Evolutionary conservation across 1,284 basidiomycete genomes (phyloP), one percentile per base, ranked within the genome.

Genomic region (Apiotrichum mycotoxinovorans): DNA sequence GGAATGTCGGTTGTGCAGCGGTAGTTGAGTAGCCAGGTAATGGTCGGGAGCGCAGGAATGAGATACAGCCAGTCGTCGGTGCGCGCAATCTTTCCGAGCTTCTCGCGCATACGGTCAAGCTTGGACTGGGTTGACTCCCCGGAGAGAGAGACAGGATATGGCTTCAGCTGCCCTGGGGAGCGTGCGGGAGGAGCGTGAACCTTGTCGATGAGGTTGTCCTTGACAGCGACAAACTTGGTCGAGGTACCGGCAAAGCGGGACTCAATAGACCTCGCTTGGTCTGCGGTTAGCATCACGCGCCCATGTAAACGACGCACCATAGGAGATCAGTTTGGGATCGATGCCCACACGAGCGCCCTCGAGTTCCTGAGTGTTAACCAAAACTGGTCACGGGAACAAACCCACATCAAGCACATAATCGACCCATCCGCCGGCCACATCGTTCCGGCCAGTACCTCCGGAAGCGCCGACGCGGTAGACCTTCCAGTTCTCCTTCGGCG

Each of bases 321-420:
- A 84, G 3, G 90, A 84, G 58, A 95, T 80, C 79, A 95, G 86
- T 27, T 89, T 87, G 11, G 92, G 91, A 75, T 97, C 94, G 54
- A 96, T 83, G 15, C 93, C 93, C 54, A 96, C 84, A 60, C 85
- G 81, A 26, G 81, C 76, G 47, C 81, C 82, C 14, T 78, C 83
- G 12, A 83, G 82, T 42, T 80, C 79, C 83, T 84, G 42, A 23
- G 35, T 33, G 38, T 63, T 56, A 63, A 47, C 49, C 18, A 22
- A 9, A 30, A 27, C 50, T 9, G 10, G 30, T 17, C 27, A 12
- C n/a, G n/a, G n/a, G n/a, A n/a, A n/a, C n/a, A 37, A 43, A 62
- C 70, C 20, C 25, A 82, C 83, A 61, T 68, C 84, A 81, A 83
- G 75, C 26, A 91, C 69, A 83, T 85, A 93, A 20, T 89, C 87